Evolutionary conservation across 306 rosid genomes (phyloP), one percentile per base, ranked within the genome.

Genomic region (Rosa multiflora): DNA sequence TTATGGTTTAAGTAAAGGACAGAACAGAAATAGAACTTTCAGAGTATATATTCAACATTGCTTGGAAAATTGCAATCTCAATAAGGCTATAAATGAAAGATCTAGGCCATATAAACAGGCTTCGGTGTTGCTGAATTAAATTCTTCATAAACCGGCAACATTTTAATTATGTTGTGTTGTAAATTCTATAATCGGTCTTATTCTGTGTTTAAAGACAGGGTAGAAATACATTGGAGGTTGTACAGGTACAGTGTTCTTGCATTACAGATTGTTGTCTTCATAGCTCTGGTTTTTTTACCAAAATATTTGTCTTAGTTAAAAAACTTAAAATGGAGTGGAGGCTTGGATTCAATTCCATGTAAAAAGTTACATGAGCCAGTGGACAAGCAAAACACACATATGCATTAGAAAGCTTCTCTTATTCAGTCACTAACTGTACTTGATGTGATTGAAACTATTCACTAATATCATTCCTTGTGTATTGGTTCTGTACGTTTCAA

Each of bases 171-270:
- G 0, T 63, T 35, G 15, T n/a, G 23, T 61, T 48, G 37, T 52
- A 23, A 40, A 14, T 49, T 67, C 29, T 17, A 56, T 48, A 23
- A 23, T 51, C 46, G 71, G 62, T 62, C 43, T 70, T 32, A 48
- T 44, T 73, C 58, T 77, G 40, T 64, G 68, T 58, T 49, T 72
- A 56, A 51, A 73, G 52, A 37, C 97, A 95, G 98, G 97, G 67
- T 97, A 98, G 75, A 87, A 91, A 44, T 97, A 93, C 77, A 91
- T 95, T 62, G 99, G 98, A 13, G 99, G 98, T 56, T 95, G 98
- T 88, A 83, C 98, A 87, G 96, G 99, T 93, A 85, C 37, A 37
- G 15, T 47, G 70, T 49, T 75, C 72, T 37, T 66, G 9, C 48
- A 43, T 17, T 20, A 18, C n/a, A 42, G 74, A 32, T 49, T 75